phyloP scores from a whole-genome alignment of 1,284 basidiomycete species.

The Volvariella volvacea region DNA sequence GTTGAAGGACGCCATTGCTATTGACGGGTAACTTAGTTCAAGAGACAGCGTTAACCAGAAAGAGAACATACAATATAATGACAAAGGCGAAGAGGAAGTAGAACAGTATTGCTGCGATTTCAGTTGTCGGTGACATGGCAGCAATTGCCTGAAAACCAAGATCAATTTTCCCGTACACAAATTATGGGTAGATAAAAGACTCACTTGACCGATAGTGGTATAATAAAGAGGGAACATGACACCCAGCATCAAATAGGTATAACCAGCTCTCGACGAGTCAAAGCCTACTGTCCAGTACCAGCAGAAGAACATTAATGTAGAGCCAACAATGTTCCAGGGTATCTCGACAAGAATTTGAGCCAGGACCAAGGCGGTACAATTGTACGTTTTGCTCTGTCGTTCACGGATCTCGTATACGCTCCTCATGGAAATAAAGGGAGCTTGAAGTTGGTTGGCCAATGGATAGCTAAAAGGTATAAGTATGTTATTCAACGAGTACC shows the following conservation, averaged over 20 bases:
- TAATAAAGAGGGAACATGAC: conserved; percentile 48
- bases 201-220: conserved; percentile 45
- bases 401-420: conserved; percentile 70
- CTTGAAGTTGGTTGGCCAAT: conserved; percentile 40
- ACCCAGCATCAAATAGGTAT: conserved; percentile 43
- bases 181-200: conserved; percentile 1
- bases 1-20: conserved; percentile 62
- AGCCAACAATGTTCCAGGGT: conserved; percentile 61
- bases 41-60: conserved; percentile 6
- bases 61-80: conserved; percentile 51
- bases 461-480: conserved; percentile 23
- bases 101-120: conserved; percentile 62
- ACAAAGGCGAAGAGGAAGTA: conserved; percentile 66
- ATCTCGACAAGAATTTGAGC: conserved; percentile 57
- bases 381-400: conserved; percentile 75
- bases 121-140: conserved; percentile 56
- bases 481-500: background rate
- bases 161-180: background rate
- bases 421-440: conserved; percentile 38
- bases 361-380: conserved; percentile 70
- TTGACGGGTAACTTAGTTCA: conserved; percentile 11
- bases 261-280: conserved; percentile 41
- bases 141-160: conserved; percentile 44
- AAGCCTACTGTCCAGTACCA: conserved; percentile 55
- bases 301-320: conserved; percentile 46